A percentile compares a stretch with the other conserved stretches of the same genome.
Conservation (phyloP, 1,139 yeast genomes). For the Geotrichum cucujoidarum region DNA sequence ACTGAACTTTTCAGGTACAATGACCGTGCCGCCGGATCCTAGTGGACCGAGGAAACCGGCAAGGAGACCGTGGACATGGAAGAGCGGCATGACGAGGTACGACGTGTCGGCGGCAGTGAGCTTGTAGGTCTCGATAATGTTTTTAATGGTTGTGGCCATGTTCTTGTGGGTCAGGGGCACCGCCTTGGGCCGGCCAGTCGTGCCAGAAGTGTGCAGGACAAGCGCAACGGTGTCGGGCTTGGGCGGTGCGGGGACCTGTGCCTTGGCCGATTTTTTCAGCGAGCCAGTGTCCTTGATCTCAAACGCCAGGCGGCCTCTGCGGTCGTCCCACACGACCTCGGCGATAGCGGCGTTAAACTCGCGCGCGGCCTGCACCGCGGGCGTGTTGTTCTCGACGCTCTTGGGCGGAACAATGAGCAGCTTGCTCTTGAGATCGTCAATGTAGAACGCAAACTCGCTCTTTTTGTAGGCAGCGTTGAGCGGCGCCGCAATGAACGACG, state of each 20-base stretch:
- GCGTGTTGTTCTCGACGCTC: slow-evolving; percentile 36
- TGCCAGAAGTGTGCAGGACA: slow-evolving; percentile 64
- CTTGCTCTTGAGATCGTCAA: slow-evolving; percentile 52
- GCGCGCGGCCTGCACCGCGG: slow-evolving; percentile 49
- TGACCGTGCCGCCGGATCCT: slow-evolving; percentile 54
- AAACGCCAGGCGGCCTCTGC: slow-evolving; percentile 25
- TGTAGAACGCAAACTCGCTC: slow-evolving; percentile 56
- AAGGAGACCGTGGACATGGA: slow-evolving; percentile 67
- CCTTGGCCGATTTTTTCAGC: slow-evolving; percentile 18
- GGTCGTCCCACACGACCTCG: slow-evolving; percentile 46
- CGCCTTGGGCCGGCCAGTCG: slow-evolving; percentile 68
- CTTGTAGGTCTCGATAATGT: slow-evolving; percentile 53
- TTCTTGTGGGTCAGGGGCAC: slow-evolving; percentile 62
- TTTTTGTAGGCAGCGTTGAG: slow-evolving; percentile 57
- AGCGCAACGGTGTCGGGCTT: slow-evolving; percentile 51
- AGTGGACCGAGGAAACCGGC: slow-evolving; percentile 59
- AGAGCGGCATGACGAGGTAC: slow-evolving; percentile 65
- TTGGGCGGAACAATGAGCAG: slow-evolving; percentile 55
- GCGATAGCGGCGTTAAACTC: slow-evolving; percentile 45
- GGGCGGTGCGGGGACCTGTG: slow-evolving; percentile 38
- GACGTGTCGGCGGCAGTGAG: slow-evolving; percentile 47
- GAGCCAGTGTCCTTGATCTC: slow-evolving; percentile 27
- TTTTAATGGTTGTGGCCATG: slow-evolving; percentile 52
- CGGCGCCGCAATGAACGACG: slow-evolving; percentile 59
- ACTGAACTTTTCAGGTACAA: slow-evolving; percentile 54